Base-by-base conservation (phyloP, 495 filamentous ascomycete species). In the Thozetella sp. region DNA sequence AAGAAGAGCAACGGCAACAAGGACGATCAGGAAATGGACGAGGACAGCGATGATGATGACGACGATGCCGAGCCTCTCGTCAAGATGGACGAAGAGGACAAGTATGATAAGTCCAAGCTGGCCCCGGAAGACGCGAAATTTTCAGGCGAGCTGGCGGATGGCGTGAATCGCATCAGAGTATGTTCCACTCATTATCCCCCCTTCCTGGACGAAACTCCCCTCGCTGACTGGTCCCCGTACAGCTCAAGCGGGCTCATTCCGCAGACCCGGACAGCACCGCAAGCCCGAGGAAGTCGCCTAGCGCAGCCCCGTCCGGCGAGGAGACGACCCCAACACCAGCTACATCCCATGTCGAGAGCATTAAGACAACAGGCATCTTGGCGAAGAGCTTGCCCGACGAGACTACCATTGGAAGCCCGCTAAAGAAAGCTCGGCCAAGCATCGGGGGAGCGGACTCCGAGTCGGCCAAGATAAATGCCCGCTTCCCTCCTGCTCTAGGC, bases 211-310 rank as follows among this genome's bases (percentile, higher is more conserved):
- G 4, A 10, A 48, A 11, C 43, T 48, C n/a, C 9, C 12, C 43
- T 55, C 26, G 54, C 72, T 76, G 53, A 72, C 60, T 25, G 45
- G n/a, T 50, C 53, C 23, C 20, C 34, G 4, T 63, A 62, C 69
- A 98, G 94, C 85, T 98, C 34, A 99, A 99, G 84, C 91, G 96
- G 58, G 90, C 93, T 63, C 95, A 97, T 75, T 97, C 95, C 0
- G 87, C 86, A 27, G 93, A 96, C 24, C 90, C 88, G 1, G 74
- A 89, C 20, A 81, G 80, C 43, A 73, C 76, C n/a, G 71, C 73
- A 3, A 72, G 67, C 58, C 67, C 71, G 6, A 57, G 68, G n/a
- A 76, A 77, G 54, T 78, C 74, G 6, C 76, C 76, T 1, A 73
- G 68, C 61, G 63, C 67, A n/a, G 67, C 58, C 11, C 66, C 65